phyloP scores from a whole-genome alignment of 2,329 filamentous ascomycete genomes.

The Fusarium setosum region DNA sequence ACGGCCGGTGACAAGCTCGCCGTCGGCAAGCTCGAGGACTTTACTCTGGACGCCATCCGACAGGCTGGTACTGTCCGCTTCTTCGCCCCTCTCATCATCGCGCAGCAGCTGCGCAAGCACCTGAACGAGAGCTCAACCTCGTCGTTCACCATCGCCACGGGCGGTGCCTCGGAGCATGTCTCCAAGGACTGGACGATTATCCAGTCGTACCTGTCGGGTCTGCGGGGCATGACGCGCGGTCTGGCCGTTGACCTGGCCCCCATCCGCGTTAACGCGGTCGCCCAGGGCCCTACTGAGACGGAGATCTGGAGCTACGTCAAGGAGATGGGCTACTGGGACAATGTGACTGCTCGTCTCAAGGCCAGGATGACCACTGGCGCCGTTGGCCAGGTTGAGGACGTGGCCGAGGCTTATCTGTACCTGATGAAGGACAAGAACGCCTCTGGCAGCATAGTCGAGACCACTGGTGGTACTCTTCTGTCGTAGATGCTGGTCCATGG shows the following conservation, averaged over 20 bases:
- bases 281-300: constrained; percentile 28
- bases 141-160: constrained; percentile 31
- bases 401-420: constrained; percentile 36
- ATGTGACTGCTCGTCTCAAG: constrained; percentile 21
- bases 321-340: constrained; percentile 29
- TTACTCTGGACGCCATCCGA: constrained; percentile 17
- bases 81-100: constrained; percentile 31
- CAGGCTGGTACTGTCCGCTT: constrained; percentile 34
- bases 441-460: constrained; percentile 34
- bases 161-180: constrained; percentile 23
- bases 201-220: constrained; percentile 22
- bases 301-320: constrained; percentile 32
- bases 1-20: constrained; percentile 31
- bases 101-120: constrained; percentile 32
- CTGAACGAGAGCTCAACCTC: constrained; percentile 22
- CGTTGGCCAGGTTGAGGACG: constrained; percentile 31
- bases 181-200: constrained; percentile 31
- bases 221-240: constrained; percentile 28
- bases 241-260: constrained; percentile 35
- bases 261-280: constrained; percentile 32
- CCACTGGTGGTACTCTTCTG: constrained; percentile 31
- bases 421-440: constrained; percentile 38
- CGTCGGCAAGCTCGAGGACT: constrained; percentile 24
- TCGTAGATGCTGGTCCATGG: constrained; percentile 11
- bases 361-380: constrained; percentile 25